Evolutionary conservation across 192 early-diverging fungal species (phyloP).

Genomic region (Neocallimastix lanati): DNA sequence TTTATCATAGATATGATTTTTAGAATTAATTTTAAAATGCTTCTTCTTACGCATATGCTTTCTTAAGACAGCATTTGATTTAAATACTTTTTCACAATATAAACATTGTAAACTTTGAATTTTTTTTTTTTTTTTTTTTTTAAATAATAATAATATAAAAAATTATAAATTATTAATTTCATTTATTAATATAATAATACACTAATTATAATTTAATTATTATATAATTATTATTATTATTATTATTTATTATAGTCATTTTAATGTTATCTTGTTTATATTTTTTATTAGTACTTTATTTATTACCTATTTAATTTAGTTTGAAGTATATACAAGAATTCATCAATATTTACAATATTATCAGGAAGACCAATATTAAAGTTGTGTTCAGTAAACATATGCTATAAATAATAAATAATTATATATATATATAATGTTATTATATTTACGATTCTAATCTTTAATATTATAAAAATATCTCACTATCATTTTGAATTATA

Average conservation of each 20-base stretch:
- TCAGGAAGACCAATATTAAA: constrained; percentile 86
- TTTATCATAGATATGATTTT: constrained; percentile 75
- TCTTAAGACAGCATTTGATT: constrained; percentile 64
- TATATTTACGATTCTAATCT: too few relatives aligned
- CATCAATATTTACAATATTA: constrained; percentile 68
- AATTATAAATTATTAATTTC: too few relatives aligned
- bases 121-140: too few relatives aligned
- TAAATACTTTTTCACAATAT: constrained; percentile 89
- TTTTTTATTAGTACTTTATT: too few relatives aligned
- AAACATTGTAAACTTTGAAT: constrained; percentile 53
- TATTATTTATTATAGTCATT: constrained; percentile 3
- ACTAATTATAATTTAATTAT: too few relatives aligned
- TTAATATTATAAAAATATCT: too few relatives aligned
- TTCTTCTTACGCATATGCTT: constrained; percentile 98
- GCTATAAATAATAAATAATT: too few relatives aligned
- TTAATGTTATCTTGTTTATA: constrained; percentile 5
- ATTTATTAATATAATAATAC: too few relatives aligned
- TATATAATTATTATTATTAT: constrained; percentile 5
- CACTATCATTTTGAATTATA: too few relatives aligned
- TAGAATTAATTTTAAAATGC: constrained; percentile 84
- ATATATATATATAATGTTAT: too few relatives aligned
- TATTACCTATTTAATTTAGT: constrained; percentile 46
- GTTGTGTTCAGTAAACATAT: constrained; percentile 78
- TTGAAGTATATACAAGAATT: constrained; percentile 61
- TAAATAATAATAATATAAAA: too few relatives aligned